Evolutionary conservation across 208 protist species (phyloP), one percentile per base, ranked within the genome.

Genomic region (Leishmania guyanensis): DNA sequence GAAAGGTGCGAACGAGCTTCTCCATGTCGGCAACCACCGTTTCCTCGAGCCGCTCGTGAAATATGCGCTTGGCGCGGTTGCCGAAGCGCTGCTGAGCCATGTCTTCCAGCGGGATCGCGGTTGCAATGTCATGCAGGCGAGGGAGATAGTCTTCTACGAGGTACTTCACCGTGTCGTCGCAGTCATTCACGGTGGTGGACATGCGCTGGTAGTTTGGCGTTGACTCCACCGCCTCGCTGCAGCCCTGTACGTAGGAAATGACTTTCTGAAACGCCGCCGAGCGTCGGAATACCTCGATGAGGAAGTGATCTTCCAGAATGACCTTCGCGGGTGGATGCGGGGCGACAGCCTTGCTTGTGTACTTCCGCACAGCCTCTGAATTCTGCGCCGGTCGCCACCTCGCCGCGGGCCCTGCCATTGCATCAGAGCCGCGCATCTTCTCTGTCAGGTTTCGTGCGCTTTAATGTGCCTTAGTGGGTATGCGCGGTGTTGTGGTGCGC

Each of bases 21-120:
- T 66, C 77, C 91, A 94, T 94, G 73, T 90, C 77, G 33, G 54
- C 82, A 36, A 81, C 26, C 50, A 93, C 74, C 10, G 84, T 84
- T 26, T 39, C 86, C 43, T 96, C 89, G 33, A 98, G 82, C 20
- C 80, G 74, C 16, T 46, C 68, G 85, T 97, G 90, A 71, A 95
- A 97, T n/a, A 83, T 53, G 65, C 93, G 92, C 79, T 95, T 96
- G 6, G 95, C 91, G 33, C 83, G 90, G 84, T 98, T 98, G 75
- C 95, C 95, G 74, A 96, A 98, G 77, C 95, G 92, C 86, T 97
- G 94, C 80, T 92, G 86, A 14, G 84, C 78, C 85, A 92, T 80
- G 78, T 96, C 91, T 74, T 95, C 86, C 62, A 97, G 90, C 33
- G 93, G 93, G 50, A 98, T 93, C 33, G 79, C 81, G 29, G 88